Percentiles rank a stretch among this genome's conserved stretches.
These are phyloP conservation scores for Gypsophila paniculata DNA, from an alignment of 179 eudicot species.

Conservation along the genomic window DNA sequence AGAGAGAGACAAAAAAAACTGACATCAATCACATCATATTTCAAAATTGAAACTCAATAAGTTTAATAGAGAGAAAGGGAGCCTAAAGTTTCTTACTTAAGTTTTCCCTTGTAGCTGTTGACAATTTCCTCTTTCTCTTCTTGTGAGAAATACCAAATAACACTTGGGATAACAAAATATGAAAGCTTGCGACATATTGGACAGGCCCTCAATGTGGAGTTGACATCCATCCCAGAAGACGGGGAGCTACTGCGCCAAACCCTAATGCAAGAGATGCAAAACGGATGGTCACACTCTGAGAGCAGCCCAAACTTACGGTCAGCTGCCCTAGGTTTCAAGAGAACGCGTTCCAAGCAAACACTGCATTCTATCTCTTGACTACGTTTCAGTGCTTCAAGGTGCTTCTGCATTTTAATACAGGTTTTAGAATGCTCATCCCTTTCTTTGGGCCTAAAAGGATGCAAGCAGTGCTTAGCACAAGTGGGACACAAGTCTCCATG, in stretches of 20 bases:
- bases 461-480: conserved; percentile 79
- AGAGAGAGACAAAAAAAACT: too few relatives aligned
- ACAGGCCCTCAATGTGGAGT: conserved; percentile 84
- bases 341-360: conserved; percentile 91
- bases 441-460: conserved; percentile 74
- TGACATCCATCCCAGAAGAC: conserved; percentile 79
- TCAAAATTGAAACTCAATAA: background rate
- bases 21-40: too few relatives aligned
- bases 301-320: conserved; percentile 88
- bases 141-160: conserved; percentile 78
- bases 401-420: conserved; percentile 72
- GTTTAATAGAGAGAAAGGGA: background rate
- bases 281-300: conserved; percentile 94
- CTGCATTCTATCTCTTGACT: conserved; percentile 97
- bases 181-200: conserved; percentile 94
- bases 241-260: conserved; percentile 93
- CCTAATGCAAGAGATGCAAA: conserved; percentile 82
- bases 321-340: conserved; percentile 52
- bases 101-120: conserved; percentile 75
- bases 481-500: conserved; percentile 82
- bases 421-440: conserved; percentile 64
- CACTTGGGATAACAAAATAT: conserved; percentile 93
- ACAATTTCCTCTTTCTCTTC: conserved; percentile 81
- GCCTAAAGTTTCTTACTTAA: conserved; percentile 50
- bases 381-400: conserved; percentile 58